Evolutionary conservation across 2,329 filamentous ascomycete species (phyloP).

Genomic region (Penicillium sp.): DNA sequence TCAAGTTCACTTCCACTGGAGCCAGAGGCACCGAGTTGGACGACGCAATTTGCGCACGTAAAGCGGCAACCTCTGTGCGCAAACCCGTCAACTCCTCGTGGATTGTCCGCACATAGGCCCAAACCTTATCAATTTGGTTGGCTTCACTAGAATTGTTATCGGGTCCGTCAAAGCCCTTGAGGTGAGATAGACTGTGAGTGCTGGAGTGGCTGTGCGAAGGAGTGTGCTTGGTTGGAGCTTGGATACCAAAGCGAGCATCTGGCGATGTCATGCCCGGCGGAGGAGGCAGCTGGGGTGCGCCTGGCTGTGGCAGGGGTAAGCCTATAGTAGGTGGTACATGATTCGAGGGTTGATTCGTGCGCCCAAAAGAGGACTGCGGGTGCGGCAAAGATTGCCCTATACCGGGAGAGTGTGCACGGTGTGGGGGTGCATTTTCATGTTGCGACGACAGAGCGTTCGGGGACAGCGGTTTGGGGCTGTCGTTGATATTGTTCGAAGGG

Average conservation of each 20-base stretch:
- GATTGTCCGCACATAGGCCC: conserved; percentile 45
- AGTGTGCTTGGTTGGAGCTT: conserved; percentile 39
- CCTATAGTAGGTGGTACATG: conserved; percentile 30
- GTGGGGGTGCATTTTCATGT: conserved; percentile 39
- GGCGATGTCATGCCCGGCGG: conserved; percentile 44
- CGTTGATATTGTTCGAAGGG: conserved; percentile 71
- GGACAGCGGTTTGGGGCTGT: conserved; percentile 78
- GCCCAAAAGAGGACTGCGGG: conserved; percentile 36
- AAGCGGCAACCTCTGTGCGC: conserved; percentile 42
- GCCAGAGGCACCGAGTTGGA: conserved; percentile 22
- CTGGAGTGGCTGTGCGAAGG: conserved; percentile 37
- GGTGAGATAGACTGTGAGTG: conserved; percentile 32
- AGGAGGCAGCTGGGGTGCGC: conserved; percentile 45
- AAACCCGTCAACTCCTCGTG: conserved; percentile 43
- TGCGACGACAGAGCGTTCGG: conserved; percentile 44
- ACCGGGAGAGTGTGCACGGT: conserved; percentile 46
- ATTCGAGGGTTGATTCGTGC: conserved; percentile 27
- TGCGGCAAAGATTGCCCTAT: conserved; percentile 41
- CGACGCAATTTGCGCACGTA: conserved; percentile 43
- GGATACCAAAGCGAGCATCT: conserved; percentile 45
- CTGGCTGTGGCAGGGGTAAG: conserved; percentile 40
- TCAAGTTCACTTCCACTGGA: conserved; percentile 19
- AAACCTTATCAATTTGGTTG: conserved; percentile 38
- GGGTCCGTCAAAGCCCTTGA: conserved; percentile 29
- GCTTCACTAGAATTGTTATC: conserved; percentile 28